Conservation (phyloP, 805 yeast species). For the Debaryomyces castellii region DNA sequence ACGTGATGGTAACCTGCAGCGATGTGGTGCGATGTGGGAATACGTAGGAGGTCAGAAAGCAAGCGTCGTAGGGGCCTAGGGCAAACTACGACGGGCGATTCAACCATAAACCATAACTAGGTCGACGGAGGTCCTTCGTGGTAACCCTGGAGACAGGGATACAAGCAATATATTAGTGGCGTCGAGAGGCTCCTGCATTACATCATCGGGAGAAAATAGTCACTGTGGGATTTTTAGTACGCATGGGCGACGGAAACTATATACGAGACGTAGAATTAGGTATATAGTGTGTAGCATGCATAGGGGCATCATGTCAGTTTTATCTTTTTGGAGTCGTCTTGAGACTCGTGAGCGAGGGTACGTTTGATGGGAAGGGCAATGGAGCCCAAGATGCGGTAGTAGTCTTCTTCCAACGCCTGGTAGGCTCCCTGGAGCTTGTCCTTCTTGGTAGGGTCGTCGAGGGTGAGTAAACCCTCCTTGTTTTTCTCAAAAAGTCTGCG, state of each 20-base stretch:
- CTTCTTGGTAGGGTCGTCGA: conserved; percentile 61
- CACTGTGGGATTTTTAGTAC: neutral
- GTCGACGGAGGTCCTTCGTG: neutral
- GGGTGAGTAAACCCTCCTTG: conserved; percentile 67
- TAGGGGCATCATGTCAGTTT: neutral
- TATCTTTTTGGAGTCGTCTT: neutral
- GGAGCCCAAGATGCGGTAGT: conserved; percentile 52
- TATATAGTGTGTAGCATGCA: neutral
- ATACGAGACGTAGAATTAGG: neutral
- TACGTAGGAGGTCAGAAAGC: too few species aligned
- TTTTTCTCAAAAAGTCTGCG: conserved; percentile 75
- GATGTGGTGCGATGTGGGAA: neutral
- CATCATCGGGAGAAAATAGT: neutral
- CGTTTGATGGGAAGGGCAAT: neutral
- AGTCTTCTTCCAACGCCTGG: conserved; percentile 67
- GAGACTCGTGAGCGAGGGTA: neutral
- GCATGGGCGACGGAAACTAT: neutral
- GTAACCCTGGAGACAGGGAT: neutral
- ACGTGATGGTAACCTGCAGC: neutral
- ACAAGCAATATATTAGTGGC: neutral
- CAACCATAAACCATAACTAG: neutral
- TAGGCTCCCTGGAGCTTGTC: conserved; percentile 79
- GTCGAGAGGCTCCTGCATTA: neutral
- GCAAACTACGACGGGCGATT: too few species aligned
- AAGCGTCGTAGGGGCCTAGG: neutral